Base-by-base conservation (phyloP, 116 monocot species). In the Posidonia oceanica region DNA sequence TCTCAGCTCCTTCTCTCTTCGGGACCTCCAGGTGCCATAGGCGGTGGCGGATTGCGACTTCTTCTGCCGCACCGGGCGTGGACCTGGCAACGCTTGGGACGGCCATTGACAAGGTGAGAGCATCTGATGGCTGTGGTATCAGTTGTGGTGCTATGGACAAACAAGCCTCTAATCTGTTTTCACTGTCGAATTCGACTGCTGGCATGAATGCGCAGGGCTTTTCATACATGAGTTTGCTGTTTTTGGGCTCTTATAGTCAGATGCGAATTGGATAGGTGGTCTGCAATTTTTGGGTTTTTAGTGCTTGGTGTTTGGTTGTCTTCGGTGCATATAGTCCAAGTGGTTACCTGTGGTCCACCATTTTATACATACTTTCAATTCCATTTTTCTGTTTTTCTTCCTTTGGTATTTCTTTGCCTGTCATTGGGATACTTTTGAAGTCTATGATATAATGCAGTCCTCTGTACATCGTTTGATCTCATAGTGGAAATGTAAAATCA, bases 61-160 rank as follows among this genome's bases (percentile, higher is more conserved):
- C 91, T 15, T 75, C 88, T 8, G 77, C 91, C 2, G 82, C 84
- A 23, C 75, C 88, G 3, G 82, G 83, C 3, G 83, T 95, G 40
- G 86, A 91, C 69, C 78, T 95, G 7, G 69, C 77, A 64, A 38
- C 83, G 0, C 84, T 95, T 40, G 77, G 88, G 42, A 64, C 75
- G 7, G 91, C 94, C 72, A 88, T 91, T 54, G 72, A 75, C 38
- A 84, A 95, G 88, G 91, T 87, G 12, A 62, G 13, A 10, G 13
- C 23, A 62, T 6, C 6, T 7, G 3, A 14, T 4, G 7, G 14
- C 13, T 36, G 36, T 36, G 5, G 62, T 52, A 3, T 17, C 58
- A 37, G 0, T 16, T 64, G 16, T 39, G 20, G 2, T 60, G 17
- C 36, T 1, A 6, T 52, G 6, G 8, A 40, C 59, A 20, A 1